These are phyloP conservation scores for Botrytis paeoniae DNA, from an alignment of 2,329 filamentous ascomycete species.

Conservation along the genomic window DNA sequence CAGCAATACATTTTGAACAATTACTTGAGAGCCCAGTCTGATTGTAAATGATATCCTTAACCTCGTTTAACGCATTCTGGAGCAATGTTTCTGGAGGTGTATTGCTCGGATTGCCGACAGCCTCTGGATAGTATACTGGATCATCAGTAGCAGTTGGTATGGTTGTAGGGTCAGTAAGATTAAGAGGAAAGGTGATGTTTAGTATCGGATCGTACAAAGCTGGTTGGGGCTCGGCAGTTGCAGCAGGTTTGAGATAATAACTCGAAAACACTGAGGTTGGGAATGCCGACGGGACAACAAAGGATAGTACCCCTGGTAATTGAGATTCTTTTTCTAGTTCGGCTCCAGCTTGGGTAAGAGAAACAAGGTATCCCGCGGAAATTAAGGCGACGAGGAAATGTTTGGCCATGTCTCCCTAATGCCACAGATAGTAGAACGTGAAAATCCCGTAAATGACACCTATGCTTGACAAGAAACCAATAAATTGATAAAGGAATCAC, in stretches of 20 bases:
- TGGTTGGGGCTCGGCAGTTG: slow-evolving; percentile 52
- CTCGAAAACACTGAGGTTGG: slow-evolving; percentile 50
- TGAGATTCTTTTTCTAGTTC: neutral
- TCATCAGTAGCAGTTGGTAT: slow-evolving; percentile 50
- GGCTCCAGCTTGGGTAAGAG: neutral
- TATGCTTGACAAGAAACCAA: neutral
- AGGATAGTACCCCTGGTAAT: slow-evolving; percentile 40
- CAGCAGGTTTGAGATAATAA: slow-evolving; percentile 46
- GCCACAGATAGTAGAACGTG: neutral
- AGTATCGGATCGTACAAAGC: slow-evolving; percentile 52
- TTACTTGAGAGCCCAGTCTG: slow-evolving; percentile 39
- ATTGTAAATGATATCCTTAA: slow-evolving; percentile 45
- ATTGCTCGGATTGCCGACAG: slow-evolving; percentile 45
- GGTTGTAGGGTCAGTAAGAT: slow-evolving; percentile 52
- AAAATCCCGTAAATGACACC: neutral
- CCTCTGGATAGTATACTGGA: slow-evolving; percentile 48
- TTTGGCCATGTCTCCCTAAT: slow-evolving; percentile 3
- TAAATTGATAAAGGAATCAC: neutral
- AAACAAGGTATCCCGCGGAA: neutral
- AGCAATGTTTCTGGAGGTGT: slow-evolving; percentile 43
- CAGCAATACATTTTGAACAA: slow-evolving; percentile 53
- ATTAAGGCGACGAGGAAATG: neutral
- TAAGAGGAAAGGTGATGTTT: slow-evolving; percentile 52
- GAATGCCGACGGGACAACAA: slow-evolving; percentile 46
- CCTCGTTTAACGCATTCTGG: slow-evolving; percentile 43